Base-by-base conservation (phyloP, 1,284 basidiomycete species). In the Rhodotorula sp. region DNA sequence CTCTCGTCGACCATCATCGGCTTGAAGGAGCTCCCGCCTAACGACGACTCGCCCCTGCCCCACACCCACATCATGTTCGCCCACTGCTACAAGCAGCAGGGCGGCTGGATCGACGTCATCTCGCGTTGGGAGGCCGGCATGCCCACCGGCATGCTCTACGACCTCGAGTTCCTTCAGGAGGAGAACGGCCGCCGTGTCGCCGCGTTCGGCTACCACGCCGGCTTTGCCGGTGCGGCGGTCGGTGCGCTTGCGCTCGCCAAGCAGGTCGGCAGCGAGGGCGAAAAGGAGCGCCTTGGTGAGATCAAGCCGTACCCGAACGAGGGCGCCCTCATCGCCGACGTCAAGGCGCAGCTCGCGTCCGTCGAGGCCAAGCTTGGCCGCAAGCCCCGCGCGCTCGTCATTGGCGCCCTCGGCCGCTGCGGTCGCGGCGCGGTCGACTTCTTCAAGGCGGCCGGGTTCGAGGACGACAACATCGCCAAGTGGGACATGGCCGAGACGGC, bases 11-110 rank as follows among this genome's bases (percentile, higher is more conserved):
- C 92, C 68, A 97, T 99, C 83, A 90, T 98, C 78, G 97, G 97
- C 15, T 86, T 99, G 81, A 99, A 99, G 85, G 97, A 99, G 82
- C 88, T 99, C 32, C 81, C 81, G 62, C 89, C 91, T 53, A 88
- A 85, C 72, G 94, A 92, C 56, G 85, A 86, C 27, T 88, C 89
- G 56, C 91, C 94, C 29, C 85, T 97, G 29, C 88, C 87, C 21
- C 94, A 97, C 84, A 95, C 92, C 17, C 97, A 99, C 83, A 96
- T 99, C 82, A 95, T 98, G 81, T 99, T 99, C 79, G 96, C 95
- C 4, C 97, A 99, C 83, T 98, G 96, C 84, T 99, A 94, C 87
- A 99, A 99, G 85, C 85, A 89, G 63, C 97, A 99, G 82, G 93
- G 86, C 2, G 97, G 97, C 53, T 99, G 97, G 96, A 86, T 88